These are phyloP conservation scores for Amesomyces nigricolor DNA, from an alignment of 2,329 filamentous ascomycete genomes.

Conservation along the genomic window DNA sequence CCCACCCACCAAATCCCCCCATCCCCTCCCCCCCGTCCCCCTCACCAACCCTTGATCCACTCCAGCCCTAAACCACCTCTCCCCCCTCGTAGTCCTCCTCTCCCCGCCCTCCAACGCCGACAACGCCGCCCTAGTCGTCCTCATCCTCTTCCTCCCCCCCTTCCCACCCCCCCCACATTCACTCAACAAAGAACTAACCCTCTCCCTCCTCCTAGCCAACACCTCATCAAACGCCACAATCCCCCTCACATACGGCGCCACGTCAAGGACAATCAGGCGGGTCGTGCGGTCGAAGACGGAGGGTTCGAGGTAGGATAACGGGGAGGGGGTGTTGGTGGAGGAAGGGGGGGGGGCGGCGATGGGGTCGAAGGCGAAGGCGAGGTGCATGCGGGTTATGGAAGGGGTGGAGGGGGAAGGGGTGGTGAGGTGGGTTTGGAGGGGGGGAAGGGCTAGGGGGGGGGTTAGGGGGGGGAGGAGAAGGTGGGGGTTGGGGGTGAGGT, in stretches of 20 bases:
- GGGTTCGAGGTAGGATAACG: constrained; percentile 48
- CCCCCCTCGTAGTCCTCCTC: constrained; percentile 55
- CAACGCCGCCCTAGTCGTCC: constrained; percentile 64
- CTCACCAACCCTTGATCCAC: constrained; percentile 53
- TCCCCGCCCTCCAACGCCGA: constrained; percentile 64
- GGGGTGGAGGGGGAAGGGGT: constrained; percentile 22
- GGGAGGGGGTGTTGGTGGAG: constrained; percentile 19
- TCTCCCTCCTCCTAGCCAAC: constrained; percentile 60
- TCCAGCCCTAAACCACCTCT: constrained; percentile 59
- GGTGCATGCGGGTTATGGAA: constrained; percentile 44
- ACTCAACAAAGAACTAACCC: constrained; percentile 50
- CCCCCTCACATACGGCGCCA: constrained; percentile 83
- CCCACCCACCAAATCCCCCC: constrained; percentile 22
- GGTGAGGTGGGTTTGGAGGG: constrained; percentile 37
- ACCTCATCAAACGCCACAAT: constrained; percentile 73
- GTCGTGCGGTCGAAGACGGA: constrained; percentile 74
- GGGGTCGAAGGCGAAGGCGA: constrained; percentile 55
- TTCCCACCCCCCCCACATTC: constrained; percentile 27
- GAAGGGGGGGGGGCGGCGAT: constrained; percentile 42
- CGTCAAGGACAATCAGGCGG: constrained; percentile 61
- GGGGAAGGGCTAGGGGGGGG: constrained; percentile 32
- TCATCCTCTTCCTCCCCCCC: constrained; percentile 39
- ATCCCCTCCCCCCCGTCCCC: constrained; percentile 43
- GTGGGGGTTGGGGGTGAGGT: constrained; percentile 7
- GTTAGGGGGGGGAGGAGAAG: constrained; percentile 27